phyloP scores from a whole-genome alignment of 306 rosid genomes.

The Betula pendula region DNA sequence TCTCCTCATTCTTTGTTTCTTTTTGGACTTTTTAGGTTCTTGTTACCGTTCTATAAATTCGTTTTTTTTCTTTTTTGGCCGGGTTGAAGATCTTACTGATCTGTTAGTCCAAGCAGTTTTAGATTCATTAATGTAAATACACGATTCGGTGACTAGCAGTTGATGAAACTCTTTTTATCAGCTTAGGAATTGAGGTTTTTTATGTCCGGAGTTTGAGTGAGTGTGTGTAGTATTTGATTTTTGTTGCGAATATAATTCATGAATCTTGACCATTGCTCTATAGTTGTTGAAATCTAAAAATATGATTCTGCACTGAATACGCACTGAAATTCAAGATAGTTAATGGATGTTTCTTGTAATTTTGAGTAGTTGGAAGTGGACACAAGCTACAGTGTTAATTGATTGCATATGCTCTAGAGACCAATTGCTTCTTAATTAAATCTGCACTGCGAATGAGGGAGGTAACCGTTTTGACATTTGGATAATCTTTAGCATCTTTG shows the following conservation, averaged over 20 bases:
- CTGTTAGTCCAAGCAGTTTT: background rate
- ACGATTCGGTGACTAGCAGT: background rate
- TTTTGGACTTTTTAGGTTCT: background rate
- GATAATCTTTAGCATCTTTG: constrained; percentile 1
- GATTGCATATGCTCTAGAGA: background rate
- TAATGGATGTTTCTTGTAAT: background rate
- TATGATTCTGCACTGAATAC: background rate
- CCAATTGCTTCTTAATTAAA: no score
- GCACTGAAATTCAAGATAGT: background rate
- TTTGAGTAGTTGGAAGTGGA: background rate
- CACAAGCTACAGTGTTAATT: background rate
- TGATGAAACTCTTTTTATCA: background rate
- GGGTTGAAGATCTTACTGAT: constrained; percentile 9
- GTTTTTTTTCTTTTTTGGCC: background rate
- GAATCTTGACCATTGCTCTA: background rate
- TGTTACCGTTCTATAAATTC: background rate
- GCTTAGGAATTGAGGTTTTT: background rate
- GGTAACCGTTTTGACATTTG: background rate
- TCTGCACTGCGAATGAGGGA: background rate
- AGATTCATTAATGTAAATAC: background rate
- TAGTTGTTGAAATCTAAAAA: background rate
- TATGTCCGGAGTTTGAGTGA: background rate
- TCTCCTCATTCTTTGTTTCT: background rate
- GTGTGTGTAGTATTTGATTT: background rate
- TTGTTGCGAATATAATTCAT: background rate